Base-by-base conservation (phyloP, 345 rosid genomes). In the Eucalyptus regnans region DNA sequence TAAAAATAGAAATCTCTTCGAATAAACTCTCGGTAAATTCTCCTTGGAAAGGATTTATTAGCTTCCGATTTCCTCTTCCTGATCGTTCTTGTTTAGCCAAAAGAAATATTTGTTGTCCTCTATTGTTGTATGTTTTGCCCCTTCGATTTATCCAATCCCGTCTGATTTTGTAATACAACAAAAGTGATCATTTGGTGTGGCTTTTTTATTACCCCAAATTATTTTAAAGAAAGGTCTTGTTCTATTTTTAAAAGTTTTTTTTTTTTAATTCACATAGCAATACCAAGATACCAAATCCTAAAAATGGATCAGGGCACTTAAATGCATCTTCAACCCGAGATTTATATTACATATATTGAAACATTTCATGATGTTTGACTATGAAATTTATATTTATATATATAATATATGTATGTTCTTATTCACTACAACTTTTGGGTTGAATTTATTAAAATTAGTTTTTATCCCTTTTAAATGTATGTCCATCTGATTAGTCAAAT, bases 191-290 rank as follows among this genome's bases (percentile, higher is more conserved):
- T 23, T 56, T 56, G 12, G 6, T 23, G 29, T 56, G 11, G 27
- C 62, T 56, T 56, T 56, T 56, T 22, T 9, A 56, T 56, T 9
- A 23, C 5, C 62, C 12, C 5, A 1, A 56, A 56, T 56, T 56
- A 23, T 18, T 52, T 23, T 56, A 4, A 1, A 22, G 9, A 54
- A 23, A 56, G 12, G 62, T 56, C 12, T 8, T 14, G 15, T 4
- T 23, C 6, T 23, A 56, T 56, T 56, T 52, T 56, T 23, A 8
- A 23, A 56, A 56, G 6, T 22, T 56, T 56, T 23, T 22, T 56
- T 22, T 50, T 5, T 56, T 56, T 9, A 56, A 3, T 0, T 56
- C 62, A 4, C 27, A 23, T 56, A 2, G 1, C 3, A 3, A 56
- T 9, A 9, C 27, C 27, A 56, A 56, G 29, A 9, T 23, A 23